Evolutionary conservation across 176 grass and related monocot species (phyloP).

Genomic region (Triticum dicoccoides): DNA sequence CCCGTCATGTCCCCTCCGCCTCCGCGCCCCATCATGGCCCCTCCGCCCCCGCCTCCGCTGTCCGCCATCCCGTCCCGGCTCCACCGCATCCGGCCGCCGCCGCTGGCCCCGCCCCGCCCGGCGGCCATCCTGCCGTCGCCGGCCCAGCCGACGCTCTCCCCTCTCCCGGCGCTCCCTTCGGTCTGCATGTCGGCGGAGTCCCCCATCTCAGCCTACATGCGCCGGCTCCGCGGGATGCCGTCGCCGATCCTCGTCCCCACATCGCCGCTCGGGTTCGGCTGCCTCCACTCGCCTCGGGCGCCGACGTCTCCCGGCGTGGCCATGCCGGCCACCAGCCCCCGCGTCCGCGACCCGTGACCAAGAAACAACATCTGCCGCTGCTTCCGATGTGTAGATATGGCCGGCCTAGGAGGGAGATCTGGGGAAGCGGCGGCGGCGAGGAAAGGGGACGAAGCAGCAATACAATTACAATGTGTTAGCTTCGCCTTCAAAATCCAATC

Average conservation of each 20-base stretch:
- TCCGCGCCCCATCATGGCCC: slow-evolving; percentile 8
- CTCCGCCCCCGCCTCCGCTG: slow-evolving; percentile 16
- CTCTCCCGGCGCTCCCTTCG: slow-evolving; percentile 71
- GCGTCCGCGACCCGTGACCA: slow-evolving; percentile 50
- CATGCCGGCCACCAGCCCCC: slow-evolving; percentile 67
- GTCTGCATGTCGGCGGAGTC: slow-evolving; percentile 84
- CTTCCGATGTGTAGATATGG: slow-evolving; percentile 49
- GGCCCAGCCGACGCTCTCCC: slow-evolving; percentile 50
- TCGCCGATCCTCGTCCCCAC: slow-evolving; percentile 52
- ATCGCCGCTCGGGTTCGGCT: slow-evolving; percentile 77
- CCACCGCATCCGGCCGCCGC: slow-evolving; percentile 51
- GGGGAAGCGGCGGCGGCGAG: not conserved
- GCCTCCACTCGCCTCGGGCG: slow-evolving; percentile 68
- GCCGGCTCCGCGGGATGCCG: slow-evolving; percentile 57
- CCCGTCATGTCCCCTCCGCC: slow-evolving; percentile 1
- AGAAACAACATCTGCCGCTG: not conserved
- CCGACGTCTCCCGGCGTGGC: slow-evolving; percentile 78
- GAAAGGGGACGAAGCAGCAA: slow-evolving; percentile 27
- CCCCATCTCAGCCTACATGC: slow-evolving; percentile 98
- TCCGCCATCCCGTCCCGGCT: slow-evolving; percentile 35
- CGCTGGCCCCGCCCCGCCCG: slow-evolving; percentile 44
- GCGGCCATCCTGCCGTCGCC: slow-evolving; percentile 37
- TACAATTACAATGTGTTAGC: slow-evolving; percentile 44
- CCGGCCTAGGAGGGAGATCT: slow-evolving; percentile 45
- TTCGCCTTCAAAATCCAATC: slow-evolving; percentile 26